Evolutionary conservation across 1,284 basidiomycete genomes (phyloP).

Genomic region (Heimioporus punctisporus): DNA sequence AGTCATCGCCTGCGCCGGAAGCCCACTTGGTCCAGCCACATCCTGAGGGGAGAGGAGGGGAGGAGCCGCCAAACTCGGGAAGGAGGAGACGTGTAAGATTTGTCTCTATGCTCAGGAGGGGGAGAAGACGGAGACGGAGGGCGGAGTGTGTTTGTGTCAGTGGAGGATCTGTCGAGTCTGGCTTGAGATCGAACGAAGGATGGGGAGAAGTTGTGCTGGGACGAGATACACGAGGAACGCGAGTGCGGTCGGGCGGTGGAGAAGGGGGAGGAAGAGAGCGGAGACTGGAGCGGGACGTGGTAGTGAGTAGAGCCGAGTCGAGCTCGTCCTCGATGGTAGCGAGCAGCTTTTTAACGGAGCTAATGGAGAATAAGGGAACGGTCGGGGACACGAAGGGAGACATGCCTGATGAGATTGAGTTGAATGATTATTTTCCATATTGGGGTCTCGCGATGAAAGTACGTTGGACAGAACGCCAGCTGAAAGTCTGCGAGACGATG

Average conservation of each 20-base stretch:
- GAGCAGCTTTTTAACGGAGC: conserved; percentile 56
- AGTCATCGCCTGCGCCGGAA: conserved; percentile 10
- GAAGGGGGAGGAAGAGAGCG: conserved; percentile 5
- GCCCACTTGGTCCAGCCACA: conserved; percentile 28
- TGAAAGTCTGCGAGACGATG: conserved; percentile 58
- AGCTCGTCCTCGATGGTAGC: conserved; percentile 52
- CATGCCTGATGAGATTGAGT: conserved; percentile 66
- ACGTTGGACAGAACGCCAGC: conserved; percentile 60
- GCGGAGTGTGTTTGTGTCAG: conserved; percentile 22
- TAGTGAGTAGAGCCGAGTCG: conserved; percentile 21
- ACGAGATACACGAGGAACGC: background rate
- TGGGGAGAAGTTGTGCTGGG: background rate
- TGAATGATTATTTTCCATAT: conserved; percentile 69
- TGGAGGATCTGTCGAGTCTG: conserved; percentile 10
- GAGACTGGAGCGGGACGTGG: too few relatives aligned
- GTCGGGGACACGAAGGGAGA: background rate
- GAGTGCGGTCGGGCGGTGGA: background rate
- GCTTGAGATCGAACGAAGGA: background rate
- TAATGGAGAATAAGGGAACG: conserved; percentile 17
- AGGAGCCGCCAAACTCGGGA: conserved; percentile 27
- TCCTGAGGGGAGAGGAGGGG: conserved; percentile 7
- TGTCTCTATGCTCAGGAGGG: conserved; percentile 60
- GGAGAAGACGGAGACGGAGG: conserved; percentile 53
- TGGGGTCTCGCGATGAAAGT: conserved; percentile 56
- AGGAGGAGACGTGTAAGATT: conserved; percentile 47